These are phyloP conservation scores for Bimuria novae-zelandiae DNA, from an alignment of 2,329 filamentous ascomycete genomes.

Conservation along the genomic window DNA sequence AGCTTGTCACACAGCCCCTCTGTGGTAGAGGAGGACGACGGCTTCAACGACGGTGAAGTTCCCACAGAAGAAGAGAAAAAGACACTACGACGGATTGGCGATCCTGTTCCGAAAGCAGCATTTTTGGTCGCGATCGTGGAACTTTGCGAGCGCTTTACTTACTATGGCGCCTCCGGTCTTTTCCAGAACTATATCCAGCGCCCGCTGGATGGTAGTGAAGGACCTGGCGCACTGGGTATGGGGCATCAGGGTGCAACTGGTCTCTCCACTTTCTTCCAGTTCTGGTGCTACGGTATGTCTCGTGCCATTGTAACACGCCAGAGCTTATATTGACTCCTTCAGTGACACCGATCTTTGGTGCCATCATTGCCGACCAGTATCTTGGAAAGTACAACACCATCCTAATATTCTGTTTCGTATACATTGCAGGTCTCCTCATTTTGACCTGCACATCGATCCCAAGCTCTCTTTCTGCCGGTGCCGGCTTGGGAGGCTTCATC, in stretches of 20 bases:
- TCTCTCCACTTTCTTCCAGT: slow-evolving; percentile 53
- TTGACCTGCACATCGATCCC: slow-evolving; percentile 70
- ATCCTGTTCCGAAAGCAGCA: slow-evolving; percentile 52
- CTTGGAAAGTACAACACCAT: slow-evolving; percentile 75
- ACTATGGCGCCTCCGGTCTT: slow-evolving; percentile 52
- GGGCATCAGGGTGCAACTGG: slow-evolving; percentile 53
- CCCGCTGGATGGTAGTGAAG: slow-evolving; percentile 43
- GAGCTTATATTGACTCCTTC: not conserved
- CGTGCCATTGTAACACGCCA: slow-evolving; percentile 4
- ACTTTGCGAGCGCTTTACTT: slow-evolving; percentile 57
- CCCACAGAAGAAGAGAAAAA: slow-evolving; percentile 50
- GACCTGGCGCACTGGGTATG: slow-evolving; percentile 49
- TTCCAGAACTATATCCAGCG: slow-evolving; percentile 58
- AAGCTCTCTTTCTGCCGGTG: slow-evolving; percentile 62
- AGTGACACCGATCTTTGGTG: slow-evolving; percentile 52
- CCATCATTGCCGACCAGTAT: slow-evolving; percentile 68
- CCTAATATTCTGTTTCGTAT: slow-evolving; percentile 66
- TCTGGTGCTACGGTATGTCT: slow-evolving; percentile 42
- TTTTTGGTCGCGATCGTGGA: slow-evolving; percentile 57
- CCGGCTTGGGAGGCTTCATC: slow-evolving; percentile 67
- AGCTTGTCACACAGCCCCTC: slow-evolving; percentile 18
- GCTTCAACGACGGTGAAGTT: slow-evolving; percentile 37
- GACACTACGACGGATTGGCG: slow-evolving; percentile 52
- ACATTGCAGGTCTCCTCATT: slow-evolving; percentile 69
- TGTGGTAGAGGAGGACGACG: slow-evolving; percentile 30